phyloP scores from a whole-genome alignment of 257 asterid genomes.

The Solanum bulbocastanum region DNA sequence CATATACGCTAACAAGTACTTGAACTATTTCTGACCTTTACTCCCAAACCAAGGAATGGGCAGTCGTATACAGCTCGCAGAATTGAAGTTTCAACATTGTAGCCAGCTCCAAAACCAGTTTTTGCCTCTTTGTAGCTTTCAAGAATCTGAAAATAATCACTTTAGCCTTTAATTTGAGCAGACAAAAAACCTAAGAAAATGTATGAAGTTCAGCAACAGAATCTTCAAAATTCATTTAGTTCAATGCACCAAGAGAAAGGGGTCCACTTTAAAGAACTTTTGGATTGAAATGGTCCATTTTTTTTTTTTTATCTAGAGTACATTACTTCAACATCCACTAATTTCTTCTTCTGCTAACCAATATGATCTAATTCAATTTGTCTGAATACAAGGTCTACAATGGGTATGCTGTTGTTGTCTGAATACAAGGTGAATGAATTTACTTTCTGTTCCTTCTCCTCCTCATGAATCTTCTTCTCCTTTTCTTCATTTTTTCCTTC shows the following conservation, averaged over 20 bases:
- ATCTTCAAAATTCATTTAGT: background rate
- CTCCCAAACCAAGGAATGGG: conserved; percentile 66
- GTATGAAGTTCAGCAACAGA: background rate
- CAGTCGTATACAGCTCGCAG: conserved; percentile 62
- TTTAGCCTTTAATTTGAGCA: conserved; percentile 4
- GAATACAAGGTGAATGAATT: background rate
- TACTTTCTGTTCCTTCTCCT: background rate
- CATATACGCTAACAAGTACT: background rate
- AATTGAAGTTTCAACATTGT: conserved; percentile 54
- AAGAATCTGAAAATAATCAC: conserved; percentile 48
- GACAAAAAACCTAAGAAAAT: background rate
- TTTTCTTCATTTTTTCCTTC: background rate
- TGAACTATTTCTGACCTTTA: conserved; percentile 37
- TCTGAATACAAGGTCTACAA: background rate
- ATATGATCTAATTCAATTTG: background rate
- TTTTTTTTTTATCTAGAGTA: background rate
- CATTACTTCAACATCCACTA: background rate
- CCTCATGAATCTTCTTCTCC: background rate
- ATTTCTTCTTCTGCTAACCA: background rate
- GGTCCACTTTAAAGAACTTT: background rate
- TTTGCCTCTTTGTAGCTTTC: conserved; percentile 49
- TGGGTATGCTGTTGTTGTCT: background rate
- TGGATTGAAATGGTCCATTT: background rate
- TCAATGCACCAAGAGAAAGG: background rate
- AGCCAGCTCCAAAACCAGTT: conserved; percentile 85